A percentile compares a stretch with the other conserved stretches of the same genome.
Evolutionary conservation across 2,329 filamentous ascomycete genomes (phyloP).

Genomic region (Rhinocladiella mackenziei): DNA sequence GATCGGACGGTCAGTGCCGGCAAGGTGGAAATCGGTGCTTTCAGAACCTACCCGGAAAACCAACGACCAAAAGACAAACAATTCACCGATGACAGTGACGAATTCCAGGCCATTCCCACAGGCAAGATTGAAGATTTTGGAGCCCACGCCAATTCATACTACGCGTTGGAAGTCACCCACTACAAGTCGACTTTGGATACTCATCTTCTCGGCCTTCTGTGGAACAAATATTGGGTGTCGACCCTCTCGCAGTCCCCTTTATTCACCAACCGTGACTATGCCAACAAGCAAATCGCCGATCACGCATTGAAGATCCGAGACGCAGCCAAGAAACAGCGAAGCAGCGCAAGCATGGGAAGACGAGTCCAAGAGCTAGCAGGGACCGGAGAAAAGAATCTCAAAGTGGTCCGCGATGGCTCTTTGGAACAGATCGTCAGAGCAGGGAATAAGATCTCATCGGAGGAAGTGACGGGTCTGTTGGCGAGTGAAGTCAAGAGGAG

Average conservation of each 20-base stretch:
- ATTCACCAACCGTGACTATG: conserved; percentile 87
- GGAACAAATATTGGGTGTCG: conserved; percentile 99
- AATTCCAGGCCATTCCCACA: conserved; percentile 67
- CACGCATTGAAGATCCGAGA: conserved; percentile 76
- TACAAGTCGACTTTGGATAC: conserved; percentile 91
- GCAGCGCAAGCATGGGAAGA: conserved; percentile 13
- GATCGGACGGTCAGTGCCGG: conserved; percentile 91
- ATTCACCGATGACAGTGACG: conserved; percentile 40
- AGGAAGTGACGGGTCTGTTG: conserved; percentile 48
- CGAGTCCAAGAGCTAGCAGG: conserved; percentile 26
- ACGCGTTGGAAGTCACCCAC: conserved; percentile 83
- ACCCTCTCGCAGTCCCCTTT: conserved; percentile 88
- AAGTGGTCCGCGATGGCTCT: conserved; percentile 41
- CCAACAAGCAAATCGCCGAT: conserved; percentile 86
- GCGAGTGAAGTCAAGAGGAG: conserved; percentile 51
- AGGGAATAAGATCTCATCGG: conserved; percentile 55
- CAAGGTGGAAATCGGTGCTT: conserved; percentile 96
- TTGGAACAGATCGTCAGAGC: conserved; percentile 54
- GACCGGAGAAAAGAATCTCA: conserved; percentile 30
- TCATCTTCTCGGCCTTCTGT: conserved; percentile 79
- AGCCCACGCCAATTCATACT: conserved; percentile 85
- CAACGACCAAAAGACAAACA: conserved; percentile 57
- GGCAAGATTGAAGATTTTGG: conserved; percentile 95
- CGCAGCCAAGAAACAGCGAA: conserved; percentile 46
- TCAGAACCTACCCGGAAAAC: conserved; percentile 78